A percentile compares a stretch with the other conserved stretches of the same genome.
These are phyloP conservation scores for Emmonsiellopsis sp. DNA, from an alignment of 2,329 filamentous ascomycete genomes.

Conservation along the genomic window DNA sequence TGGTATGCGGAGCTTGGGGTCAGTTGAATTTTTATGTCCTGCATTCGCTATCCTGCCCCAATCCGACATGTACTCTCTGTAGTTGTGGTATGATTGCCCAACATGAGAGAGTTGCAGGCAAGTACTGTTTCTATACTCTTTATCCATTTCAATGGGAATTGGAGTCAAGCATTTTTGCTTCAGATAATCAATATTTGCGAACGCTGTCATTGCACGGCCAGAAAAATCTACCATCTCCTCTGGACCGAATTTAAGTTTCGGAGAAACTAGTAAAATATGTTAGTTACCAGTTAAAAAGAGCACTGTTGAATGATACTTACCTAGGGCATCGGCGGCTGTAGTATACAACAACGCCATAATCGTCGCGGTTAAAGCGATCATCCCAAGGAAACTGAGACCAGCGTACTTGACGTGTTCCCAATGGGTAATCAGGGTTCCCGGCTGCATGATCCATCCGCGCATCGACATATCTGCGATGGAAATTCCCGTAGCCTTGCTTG, in stretches of 20 bases:
- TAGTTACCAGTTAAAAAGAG: neutral
- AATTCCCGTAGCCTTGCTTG: conserved; percentile 52
- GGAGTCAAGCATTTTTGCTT: conserved; percentile 52
- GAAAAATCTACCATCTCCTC: conserved; percentile 43
- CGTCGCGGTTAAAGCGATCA: conserved; percentile 55
- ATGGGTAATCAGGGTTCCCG: conserved; percentile 63
- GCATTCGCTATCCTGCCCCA: conserved; percentile 45
- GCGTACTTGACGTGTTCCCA: conserved; percentile 57
- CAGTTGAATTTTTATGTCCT: conserved; percentile 32
- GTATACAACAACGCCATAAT: conserved; percentile 64
- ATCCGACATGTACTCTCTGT: conserved; percentile 49
- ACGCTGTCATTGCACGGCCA: conserved; percentile 52
- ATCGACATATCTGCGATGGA: conserved; percentile 70
- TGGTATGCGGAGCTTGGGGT: conserved; percentile 44
- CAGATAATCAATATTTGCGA: conserved; percentile 55
- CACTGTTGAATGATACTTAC: conserved; percentile 18
- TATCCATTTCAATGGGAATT: conserved; percentile 39
- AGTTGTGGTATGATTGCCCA: conserved; percentile 60
- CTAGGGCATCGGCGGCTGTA: conserved; percentile 63
- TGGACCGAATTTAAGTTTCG: conserved; percentile 55
- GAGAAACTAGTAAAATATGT: conserved; percentile 45
- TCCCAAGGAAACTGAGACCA: conserved; percentile 54
- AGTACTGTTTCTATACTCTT: conserved; percentile 37
- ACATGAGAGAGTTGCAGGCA: conserved; percentile 64
- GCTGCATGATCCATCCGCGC: conserved; percentile 66